These are phyloP conservation scores for Colletotrichum karsti DNA, from an alignment of 2,329 filamentous ascomycete species.

Conservation along the genomic window DNA sequence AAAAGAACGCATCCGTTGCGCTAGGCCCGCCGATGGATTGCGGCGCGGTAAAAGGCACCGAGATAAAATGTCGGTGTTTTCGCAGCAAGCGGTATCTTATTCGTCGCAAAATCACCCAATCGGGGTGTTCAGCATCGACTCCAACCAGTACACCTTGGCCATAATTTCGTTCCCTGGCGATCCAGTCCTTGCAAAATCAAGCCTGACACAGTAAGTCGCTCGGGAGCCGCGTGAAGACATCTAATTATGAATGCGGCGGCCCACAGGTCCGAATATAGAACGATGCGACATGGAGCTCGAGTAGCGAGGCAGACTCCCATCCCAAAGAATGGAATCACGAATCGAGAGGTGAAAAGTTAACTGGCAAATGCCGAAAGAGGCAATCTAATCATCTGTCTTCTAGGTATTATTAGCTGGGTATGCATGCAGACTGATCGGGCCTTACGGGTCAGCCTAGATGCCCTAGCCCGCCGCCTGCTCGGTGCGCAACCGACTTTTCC, in stretches of 20 bases:
- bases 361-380: neutral
- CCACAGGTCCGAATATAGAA: neutral
- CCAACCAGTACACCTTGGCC: neutral
- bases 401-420: constrained; percentile 25
- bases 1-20: neutral
- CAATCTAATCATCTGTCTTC: constrained; percentile 14
- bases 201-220: neutral
- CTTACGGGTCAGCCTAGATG: constrained; percentile 23
- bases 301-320: neutral
- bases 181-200: constrained; percentile 1
- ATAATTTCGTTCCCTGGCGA: neutral
- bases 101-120: neutral
- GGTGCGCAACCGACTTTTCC: constrained; percentile 17
- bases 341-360: neutral
- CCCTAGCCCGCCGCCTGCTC: constrained; percentile 14
- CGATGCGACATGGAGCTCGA: neutral
- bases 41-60: neutral
- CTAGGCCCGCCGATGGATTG: neutral
- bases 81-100: neutral
- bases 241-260: neutral
- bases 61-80: neutral
- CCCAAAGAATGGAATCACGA: neutral
- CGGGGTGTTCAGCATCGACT: neutral
- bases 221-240: neutral
- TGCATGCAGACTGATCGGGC: constrained; percentile 9